These are phyloP conservation scores for Penicillium sp. DNA, from an alignment of 2,329 filamentous ascomycete genomes.

Conservation along the genomic window DNA sequence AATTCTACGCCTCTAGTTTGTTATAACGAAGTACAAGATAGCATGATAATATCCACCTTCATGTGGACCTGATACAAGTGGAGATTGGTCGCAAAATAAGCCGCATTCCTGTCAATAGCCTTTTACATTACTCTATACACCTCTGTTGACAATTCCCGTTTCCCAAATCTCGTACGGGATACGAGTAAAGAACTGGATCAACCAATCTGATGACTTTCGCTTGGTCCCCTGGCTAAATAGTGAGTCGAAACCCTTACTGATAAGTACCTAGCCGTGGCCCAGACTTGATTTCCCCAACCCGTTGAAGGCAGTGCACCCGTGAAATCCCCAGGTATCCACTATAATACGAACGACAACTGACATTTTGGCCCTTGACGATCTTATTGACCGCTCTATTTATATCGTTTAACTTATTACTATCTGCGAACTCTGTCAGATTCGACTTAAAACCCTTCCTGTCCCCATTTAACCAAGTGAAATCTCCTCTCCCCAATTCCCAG, in stretches of 20 bases:
- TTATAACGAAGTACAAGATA: background rate
- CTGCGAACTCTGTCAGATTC: background rate
- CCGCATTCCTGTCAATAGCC: background rate
- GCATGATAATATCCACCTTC: no score
- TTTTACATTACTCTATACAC: background rate
- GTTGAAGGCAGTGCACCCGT: background rate
- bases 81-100: background rate
- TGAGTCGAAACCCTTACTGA: no score
- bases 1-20: background rate
- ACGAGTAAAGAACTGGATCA: background rate
- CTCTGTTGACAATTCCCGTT: background rate
- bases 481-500: background rate
- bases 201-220: background rate
- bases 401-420: background rate
- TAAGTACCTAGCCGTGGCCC: background rate
- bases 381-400: background rate
- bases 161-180: background rate
- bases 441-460: background rate
- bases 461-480: background rate
- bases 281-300: background rate
- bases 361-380: background rate
- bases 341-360: background rate
- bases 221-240: no score
- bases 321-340: background rate
- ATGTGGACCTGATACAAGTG: background rate